phyloP scores from a whole-genome alignment of 257 asterid species.

The Salvia miltiorrhiza region DNA sequence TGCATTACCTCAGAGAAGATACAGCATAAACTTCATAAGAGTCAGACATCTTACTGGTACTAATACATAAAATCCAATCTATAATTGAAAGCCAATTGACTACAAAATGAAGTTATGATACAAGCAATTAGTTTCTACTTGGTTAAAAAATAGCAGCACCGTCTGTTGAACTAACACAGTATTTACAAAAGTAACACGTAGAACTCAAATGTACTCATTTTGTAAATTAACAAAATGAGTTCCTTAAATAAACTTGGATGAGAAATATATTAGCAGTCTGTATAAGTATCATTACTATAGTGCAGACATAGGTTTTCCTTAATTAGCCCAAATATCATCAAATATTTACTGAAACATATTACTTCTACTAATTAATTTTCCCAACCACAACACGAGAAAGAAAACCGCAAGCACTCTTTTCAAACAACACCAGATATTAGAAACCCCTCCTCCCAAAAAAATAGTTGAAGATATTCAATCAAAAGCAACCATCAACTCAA shows the following conservation, averaged over 20 bases:
- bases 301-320: background rate
- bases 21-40: background rate
- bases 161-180: background rate
- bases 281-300: background rate
- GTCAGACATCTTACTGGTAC: background rate
- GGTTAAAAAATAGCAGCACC: background rate
- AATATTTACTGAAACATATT: background rate
- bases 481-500: background rate
- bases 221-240: background rate
- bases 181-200: background rate
- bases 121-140: background rate
- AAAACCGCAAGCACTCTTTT: background rate
- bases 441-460: background rate
- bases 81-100: background rate
- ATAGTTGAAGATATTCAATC: background rate
- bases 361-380: background rate
- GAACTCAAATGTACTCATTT: background rate
- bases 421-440: background rate
- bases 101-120: background rate
- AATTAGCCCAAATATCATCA: background rate
- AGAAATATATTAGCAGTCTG: background rate
- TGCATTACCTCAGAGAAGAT: background rate
- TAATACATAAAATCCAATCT: background rate
- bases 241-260: background rate
- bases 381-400: background rate